Base-by-base conservation (phyloP, 495 filamentous ascomycete species). In the Penicillium mononematosum region DNA sequence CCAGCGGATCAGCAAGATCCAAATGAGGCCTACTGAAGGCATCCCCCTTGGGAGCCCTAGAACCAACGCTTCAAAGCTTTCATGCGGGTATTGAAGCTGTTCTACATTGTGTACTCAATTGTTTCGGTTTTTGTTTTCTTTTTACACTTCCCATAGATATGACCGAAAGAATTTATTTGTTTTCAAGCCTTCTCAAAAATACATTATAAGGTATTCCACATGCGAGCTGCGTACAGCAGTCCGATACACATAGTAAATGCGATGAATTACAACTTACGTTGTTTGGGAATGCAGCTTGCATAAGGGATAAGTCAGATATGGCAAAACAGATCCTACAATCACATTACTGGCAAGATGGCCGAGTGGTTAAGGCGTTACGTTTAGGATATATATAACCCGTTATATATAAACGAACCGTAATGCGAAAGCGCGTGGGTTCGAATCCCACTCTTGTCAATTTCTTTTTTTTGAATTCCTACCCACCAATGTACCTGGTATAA, bases 401-500 rank as follows among this genome's bases (percentile, higher is more conserved):
- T 29, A 29, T 29, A 39, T 29, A 29, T 29, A 8, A 29, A 43
- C 19, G 41, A 17, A 20, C 19, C 19, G 41, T 43, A 0, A 7
- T 19, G 0, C 41, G 20, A 12, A 29, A 29, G 36, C 64, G 68
- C 69, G 68, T 68, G 69, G 61, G 69, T 72, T 72, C 69, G 61
- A 72, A 72, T 70, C 69, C 61, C 69, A 68, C 69, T 68, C 67
- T 70, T 70, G 61, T 70, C 69, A 72, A 61, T 63, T 31, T 1
- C 22, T 17, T 65, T 63, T 31, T 6, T 42, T 10, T 17, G n/a
- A n/a, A 20, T 12, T 6, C 5, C 25, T 24, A 3, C 22, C 22
- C 22, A 24, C 22, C 2, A 24, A 24, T 1, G 22, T 24, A 24
- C 3, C 22, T 24, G 22, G 22, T 24, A 24, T 24, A 24, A 24